Evolutionary conservation across 257 asterid species (phyloP).

Genomic region (Solanum verrucosum): DNA sequence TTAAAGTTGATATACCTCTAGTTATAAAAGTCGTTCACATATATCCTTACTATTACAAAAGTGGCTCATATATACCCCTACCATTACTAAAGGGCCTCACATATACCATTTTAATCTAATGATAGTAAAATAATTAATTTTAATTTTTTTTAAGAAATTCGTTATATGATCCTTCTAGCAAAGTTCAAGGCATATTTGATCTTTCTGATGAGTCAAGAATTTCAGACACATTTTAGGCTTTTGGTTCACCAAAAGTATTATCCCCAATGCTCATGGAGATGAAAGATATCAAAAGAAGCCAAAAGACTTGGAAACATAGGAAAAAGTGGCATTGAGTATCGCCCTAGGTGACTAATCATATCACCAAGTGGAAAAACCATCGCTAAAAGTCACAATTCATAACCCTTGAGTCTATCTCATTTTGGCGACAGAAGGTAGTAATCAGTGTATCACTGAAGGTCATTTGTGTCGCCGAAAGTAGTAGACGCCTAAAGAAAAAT

Average conservation of each 20-base stretch:
- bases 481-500: background rate
- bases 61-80: background rate
- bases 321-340: background rate
- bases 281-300: background rate
- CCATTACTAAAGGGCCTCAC: too few species aligned
- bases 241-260: background rate
- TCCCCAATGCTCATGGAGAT: background rate
- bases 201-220: background rate
- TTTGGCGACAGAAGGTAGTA: background rate
- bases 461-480: background rate
- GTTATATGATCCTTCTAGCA: background rate
- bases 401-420: background rate
- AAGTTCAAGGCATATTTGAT: background rate
- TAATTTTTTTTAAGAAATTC: too few species aligned
- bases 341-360: background rate
- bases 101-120: background rate
- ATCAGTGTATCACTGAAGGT: background rate
- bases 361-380: background rate
- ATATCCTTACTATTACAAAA: background rate
- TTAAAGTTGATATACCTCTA: too few species aligned
- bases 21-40: background rate
- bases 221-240: background rate
- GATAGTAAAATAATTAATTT: background rate
- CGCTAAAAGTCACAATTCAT: background rate
- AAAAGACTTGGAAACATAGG: background rate